Conservation (phyloP, 2,329 filamentous ascomycete species). For the Beauveria sp. region DNA sequence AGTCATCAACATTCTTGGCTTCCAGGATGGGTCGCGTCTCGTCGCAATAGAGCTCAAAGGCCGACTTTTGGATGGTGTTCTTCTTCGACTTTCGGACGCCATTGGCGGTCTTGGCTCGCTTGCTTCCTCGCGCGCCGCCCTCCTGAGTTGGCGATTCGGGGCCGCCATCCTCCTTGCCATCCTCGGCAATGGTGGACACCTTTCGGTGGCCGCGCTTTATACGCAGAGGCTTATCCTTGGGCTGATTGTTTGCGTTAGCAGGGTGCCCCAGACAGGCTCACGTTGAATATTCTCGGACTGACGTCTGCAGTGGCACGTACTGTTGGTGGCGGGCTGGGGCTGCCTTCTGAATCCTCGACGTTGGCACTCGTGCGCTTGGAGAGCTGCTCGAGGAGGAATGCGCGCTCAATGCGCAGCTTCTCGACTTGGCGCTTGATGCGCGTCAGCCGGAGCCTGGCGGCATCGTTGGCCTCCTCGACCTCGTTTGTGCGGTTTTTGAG, state of each 20-base stretch:
- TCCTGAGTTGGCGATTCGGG: slow-evolving; percentile 7
- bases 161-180: slow-evolving; percentile 25
- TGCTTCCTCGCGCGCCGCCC: slow-evolving; percentile 1
- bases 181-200: slow-evolving; percentile 39
- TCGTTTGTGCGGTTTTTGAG: slow-evolving; percentile 86
- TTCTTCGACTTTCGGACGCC: slow-evolving; percentile 33
- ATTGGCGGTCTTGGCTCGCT: slow-evolving; percentile 31
- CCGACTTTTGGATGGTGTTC: slow-evolving; percentile 31
- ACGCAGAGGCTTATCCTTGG: slow-evolving; percentile 69
- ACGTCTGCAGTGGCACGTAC: slow-evolving; percentile 36
- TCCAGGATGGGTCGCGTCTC: slow-evolving; percentile 39
- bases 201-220: slow-evolving; percentile 67
- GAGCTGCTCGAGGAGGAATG: slow-evolving; percentile 66
- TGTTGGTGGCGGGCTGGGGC: slow-evolving; percentile 71
- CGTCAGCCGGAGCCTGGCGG: slow-evolving; percentile 67
- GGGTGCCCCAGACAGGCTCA: neutral
- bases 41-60: slow-evolving; percentile 48
- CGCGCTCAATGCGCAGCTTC: slow-evolving; percentile 83
- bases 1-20: slow-evolving; percentile 34
- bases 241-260: slow-evolving; percentile 35
- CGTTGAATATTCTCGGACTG: neutral
- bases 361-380: slow-evolving; percentile 66
- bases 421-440: slow-evolving; percentile 80
- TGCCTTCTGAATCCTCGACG: slow-evolving; percentile 71
- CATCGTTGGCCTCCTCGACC: slow-evolving; percentile 86